These are phyloP conservation scores for Nevesoporus exiguus DNA, from an alignment of 768 basidiomycete genomes.

Conservation along the genomic window DNA sequence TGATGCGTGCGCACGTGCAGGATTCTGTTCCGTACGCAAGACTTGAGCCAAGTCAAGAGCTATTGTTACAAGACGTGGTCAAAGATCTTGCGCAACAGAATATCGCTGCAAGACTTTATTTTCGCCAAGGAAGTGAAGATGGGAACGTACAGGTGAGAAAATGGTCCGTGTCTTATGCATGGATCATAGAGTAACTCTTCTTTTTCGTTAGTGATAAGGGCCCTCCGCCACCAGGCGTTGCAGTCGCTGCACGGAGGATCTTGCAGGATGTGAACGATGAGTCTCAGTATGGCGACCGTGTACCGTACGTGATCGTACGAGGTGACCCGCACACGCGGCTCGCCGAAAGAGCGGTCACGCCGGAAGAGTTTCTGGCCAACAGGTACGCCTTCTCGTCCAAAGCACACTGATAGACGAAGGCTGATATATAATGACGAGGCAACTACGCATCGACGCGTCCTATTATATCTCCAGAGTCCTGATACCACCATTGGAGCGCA, in stretches of 20 bases:
- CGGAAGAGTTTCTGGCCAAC: constrained; percentile 63
- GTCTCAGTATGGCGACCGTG: constrained; percentile 88
- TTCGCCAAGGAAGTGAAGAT: constrained; percentile 92
- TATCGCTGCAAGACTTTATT: constrained; percentile 88
- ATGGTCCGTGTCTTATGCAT: background rate
- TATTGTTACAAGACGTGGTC: constrained; percentile 85
- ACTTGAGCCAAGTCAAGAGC: constrained; percentile 84
- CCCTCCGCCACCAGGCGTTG: constrained; percentile 88
- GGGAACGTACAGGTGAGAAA: constrained; percentile 81
- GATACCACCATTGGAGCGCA: constrained; percentile 85
- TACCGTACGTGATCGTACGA: constrained; percentile 83
- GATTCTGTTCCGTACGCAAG: constrained; percentile 85
- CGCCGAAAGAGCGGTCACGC: constrained; percentile 73
- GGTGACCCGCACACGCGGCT: constrained; percentile 62
- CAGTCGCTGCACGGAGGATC: constrained; percentile 76
- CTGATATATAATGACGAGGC: constrained; percentile 36
- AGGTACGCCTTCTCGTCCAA: constrained; percentile 39
- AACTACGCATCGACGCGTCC: constrained; percentile 72
- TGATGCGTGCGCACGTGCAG: constrained; percentile 39
- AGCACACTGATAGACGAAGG: background rate
- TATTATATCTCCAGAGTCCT: constrained; percentile 89
- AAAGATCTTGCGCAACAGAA: constrained; percentile 75
- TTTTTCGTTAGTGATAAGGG: constrained; percentile 60
- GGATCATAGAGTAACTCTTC: background rate
- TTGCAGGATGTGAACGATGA: constrained; percentile 76